Evolutionary conservation across 306 rosid genomes (phyloP).

Genomic region (Vigna hirtella): DNA sequence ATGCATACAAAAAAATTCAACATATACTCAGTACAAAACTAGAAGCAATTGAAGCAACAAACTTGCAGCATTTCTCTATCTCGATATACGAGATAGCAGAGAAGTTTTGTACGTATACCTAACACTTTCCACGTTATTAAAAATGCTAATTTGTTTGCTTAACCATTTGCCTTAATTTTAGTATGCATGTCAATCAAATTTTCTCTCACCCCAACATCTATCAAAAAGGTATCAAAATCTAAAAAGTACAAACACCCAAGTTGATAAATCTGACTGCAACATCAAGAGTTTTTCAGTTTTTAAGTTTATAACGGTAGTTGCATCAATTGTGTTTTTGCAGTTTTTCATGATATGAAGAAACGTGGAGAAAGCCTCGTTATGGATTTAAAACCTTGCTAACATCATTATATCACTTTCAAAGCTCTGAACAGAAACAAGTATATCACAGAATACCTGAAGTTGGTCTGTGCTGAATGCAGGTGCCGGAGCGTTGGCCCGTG

Average conservation of each 20-base stretch:
- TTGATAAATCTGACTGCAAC: not conserved
- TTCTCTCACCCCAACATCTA: constrained; percentile 3
- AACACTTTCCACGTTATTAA: not conserved
- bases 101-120: constrained; percentile 10
- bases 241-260: not conserved
- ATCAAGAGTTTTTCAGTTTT: not conserved
- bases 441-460: constrained; percentile 54
- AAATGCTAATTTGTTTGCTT: not conserved
- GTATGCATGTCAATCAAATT: constrained; percentile 2
- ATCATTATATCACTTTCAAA: constrained; percentile 14
- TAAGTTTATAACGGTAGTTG: too few species aligned
- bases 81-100: not conserved
- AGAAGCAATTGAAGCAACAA: not conserved
- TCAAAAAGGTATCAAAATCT: not conserved
- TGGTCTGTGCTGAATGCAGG: constrained; percentile 51
- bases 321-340: not conserved
- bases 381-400: not conserved
- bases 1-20: constrained; percentile 7
- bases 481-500: constrained; percentile 47
- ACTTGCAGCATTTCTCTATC: not conserved
- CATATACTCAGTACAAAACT: not conserved
- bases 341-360: too few species aligned
- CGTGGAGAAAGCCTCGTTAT: too few species aligned
- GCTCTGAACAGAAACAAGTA: constrained; percentile 22
- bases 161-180: not conserved